Evolutionary conservation across 2,329 filamentous ascomycete genomes (phyloP).

Genomic region (Aureobasidium leucospermi): DNA sequence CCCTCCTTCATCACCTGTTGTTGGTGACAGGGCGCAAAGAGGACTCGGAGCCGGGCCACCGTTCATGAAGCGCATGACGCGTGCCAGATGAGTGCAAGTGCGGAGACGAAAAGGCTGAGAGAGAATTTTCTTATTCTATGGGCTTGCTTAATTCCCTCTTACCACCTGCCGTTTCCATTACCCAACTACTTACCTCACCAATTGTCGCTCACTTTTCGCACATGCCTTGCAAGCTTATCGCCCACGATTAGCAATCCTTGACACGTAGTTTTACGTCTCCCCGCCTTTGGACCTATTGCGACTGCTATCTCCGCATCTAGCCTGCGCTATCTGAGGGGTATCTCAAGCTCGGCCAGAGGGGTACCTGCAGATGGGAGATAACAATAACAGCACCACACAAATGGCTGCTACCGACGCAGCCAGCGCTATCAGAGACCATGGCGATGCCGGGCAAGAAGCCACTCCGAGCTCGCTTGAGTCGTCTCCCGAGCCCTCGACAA

Average conservation of each 20-base stretch:
- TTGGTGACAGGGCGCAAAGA: conserved; percentile 9
- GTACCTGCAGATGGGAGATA: conserved; percentile 46
- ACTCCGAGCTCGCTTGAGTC: conserved; percentile 43
- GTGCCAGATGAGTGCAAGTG: conserved; percentile 1
- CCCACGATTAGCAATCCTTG: conserved; percentile 18
- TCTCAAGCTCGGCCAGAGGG: conserved; percentile 22
- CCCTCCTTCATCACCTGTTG: neutral
- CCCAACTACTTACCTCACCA: conserved; percentile 42
- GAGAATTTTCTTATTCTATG: conserved; percentile 14
- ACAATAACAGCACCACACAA: conserved; percentile 20
- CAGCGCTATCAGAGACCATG: conserved; percentile 36
- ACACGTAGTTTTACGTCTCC: conserved; percentile 9
- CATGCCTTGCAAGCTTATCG: conserved; percentile 15
- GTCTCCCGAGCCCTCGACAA: conserved; percentile 40
- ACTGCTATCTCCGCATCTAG: conserved; percentile 12
- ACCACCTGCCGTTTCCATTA: conserved; percentile 35
- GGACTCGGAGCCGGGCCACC: conserved; percentile 11
- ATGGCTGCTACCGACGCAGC: conserved; percentile 32
- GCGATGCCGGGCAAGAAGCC: conserved; percentile 36
- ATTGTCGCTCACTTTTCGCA: conserved; percentile 24
- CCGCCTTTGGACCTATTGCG: conserved; percentile 13
- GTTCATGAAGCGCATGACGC: conserved; percentile 12
- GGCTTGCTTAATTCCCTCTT: conserved; percentile 15
- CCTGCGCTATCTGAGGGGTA: conserved; percentile 14
- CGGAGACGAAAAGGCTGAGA: conserved; percentile 1